Conservation (phyloP, 495 filamentous ascomycete genomes). For the Penicillium desertorum region DNA sequence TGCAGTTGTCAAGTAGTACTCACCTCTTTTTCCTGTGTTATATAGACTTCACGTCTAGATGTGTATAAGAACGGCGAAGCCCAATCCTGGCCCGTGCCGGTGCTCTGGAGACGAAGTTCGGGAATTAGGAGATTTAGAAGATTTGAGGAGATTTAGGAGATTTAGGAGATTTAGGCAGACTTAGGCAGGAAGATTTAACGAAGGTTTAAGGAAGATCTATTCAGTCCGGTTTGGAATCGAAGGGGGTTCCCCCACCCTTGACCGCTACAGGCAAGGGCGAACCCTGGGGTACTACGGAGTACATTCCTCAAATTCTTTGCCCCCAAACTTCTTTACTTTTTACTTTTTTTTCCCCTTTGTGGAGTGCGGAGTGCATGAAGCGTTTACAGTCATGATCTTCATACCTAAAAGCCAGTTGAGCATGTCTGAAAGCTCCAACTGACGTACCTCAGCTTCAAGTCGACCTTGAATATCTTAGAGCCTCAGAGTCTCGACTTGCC, state of each 20-base stretch:
- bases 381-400: neutral
- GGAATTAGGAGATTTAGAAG: neutral
- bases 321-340: neutral
- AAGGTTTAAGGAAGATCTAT: neutral
- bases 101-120: slow-evolving; percentile 10
- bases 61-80: slow-evolving; percentile 2
- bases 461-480: neutral
- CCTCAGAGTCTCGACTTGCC: neutral
- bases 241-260: slow-evolving; percentile 1
- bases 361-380: neutral
- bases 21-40: neutral
- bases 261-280: slow-evolving; percentile 2
- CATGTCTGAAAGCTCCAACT: neutral
- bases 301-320: slow-evolving; percentile 4
- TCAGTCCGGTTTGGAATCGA: neutral
- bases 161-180: neutral
- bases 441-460: neutral
- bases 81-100: slow-evolving; percentile 24
- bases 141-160: neutral
- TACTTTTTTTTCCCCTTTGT: neutral
- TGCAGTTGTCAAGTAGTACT: neutral
- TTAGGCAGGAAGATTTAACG: neutral
- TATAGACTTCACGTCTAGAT: neutral
- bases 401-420: neutral
- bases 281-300: slow-evolving; percentile 7